Base-by-base conservation (phyloP, 1,284 basidiomycete species). In the Trametes versicolor region DNA sequence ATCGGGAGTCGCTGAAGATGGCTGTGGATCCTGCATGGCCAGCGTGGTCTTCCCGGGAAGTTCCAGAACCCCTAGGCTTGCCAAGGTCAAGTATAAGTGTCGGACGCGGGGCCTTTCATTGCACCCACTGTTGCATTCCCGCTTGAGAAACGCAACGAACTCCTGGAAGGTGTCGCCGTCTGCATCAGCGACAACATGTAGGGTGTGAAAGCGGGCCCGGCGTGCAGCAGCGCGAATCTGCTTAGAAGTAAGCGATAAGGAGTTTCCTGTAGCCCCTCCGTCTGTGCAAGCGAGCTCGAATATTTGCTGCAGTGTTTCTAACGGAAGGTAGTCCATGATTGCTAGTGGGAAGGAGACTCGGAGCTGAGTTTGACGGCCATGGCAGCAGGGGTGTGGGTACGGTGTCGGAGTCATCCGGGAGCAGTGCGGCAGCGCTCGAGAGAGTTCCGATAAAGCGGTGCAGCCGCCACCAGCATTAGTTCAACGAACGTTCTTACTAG, bases 241-340 rank as follows among this genome's bases (percentile, higher is more conserved):
- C 25, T 17, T 49, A 2, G 48, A 49, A 8, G 48, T 49, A 17
- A 15, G 5, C 3, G 48, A 49, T 2, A 49, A 13, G 13, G 48
- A 10, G 25, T 27, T 27, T 15, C 48, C 48, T 49, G 48, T 49
- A 17, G n/a, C 13, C 6, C 48, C 48, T 1, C 48, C 48, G 25
- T 49, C 48, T 1, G 48, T 49, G 25, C 48, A 49, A n/a, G 48
- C 48, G 27, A 49, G 48, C 13, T 49, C 48, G 48, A 49, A 29
- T 25, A 49, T 29, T 5, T 13, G 48, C 25, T 49, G 48, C n/a
- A 49, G 27, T 2, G 48, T 49, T 25, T 49, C 48, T 17, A 49
- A 4, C 12, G 48, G 48, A 15, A 49, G 48, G 25, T 15, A 25
- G 25, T 49, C 25, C 48, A 49, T 49, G 25, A 29, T 4, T n/a